Evolutionary conservation across 768 basidiomycete species (phyloP), one percentile per base, ranked within the genome.

Genomic region (Ramaria sp.): DNA sequence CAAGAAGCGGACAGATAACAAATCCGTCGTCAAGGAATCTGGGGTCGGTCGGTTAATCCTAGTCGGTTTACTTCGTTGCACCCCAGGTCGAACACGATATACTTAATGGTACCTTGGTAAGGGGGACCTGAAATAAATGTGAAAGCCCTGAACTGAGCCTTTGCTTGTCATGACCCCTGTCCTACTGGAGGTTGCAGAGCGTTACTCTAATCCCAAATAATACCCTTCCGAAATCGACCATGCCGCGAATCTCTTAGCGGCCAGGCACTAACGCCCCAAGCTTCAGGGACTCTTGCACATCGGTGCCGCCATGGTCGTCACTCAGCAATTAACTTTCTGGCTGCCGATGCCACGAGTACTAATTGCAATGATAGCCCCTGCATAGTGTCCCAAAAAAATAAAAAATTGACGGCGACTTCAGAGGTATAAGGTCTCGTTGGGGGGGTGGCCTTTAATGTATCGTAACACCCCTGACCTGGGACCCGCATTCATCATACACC

Each of bases 241-340:
- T 16, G 36, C 16, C 36, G 36, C 36, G 36, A 37, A 37, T n/a
- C 36, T 37, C 36, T 16, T 7, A 37, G 16, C 8, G 16, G 36
- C 36, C 36, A 37, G 36, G 36, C 16, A 37, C 36, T 37, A 16
- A 16, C 16, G 16, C 36, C 36, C 36, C 7, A 7, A 37, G 36
- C 36, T 37, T 7, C 36, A n/a, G n/a, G n/a, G n/a, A n/a, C n/a
- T n/a, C n/a, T n/a, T n/a, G n/a, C n/a, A n/a, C n/a, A n/a, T n/a
- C n/a, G n/a, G n/a, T n/a, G n/a, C n/a, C n/a, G n/a, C n/a, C n/a
- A n/a, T n/a, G n/a, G n/a, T n/a, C n/a, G n/a, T n/a, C n/a, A n/a
- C n/a, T n/a, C n/a, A n/a, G n/a, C n/a, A n/a, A n/a, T n/a, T 51
- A 52, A 41, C 41, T 20, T 37, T 12, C 51, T n/a, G 12, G 51